These are phyloP conservation scores for Curvularia hawaiiensis DNA, from an alignment of 2,329 filamentous ascomycete species.

Conservation along the genomic window DNA sequence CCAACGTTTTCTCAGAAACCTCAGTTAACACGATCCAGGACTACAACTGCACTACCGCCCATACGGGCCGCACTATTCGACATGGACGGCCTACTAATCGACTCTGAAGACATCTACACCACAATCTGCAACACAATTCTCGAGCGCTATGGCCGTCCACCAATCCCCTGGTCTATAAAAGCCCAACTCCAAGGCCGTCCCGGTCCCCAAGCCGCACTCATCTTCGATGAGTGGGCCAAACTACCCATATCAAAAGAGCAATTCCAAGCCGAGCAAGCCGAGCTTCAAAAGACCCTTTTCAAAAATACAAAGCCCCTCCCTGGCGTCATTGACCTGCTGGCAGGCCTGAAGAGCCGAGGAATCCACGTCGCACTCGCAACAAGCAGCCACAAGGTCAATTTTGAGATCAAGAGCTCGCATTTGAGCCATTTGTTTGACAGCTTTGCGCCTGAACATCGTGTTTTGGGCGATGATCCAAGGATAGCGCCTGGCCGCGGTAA, in stretches of 20 bases:
- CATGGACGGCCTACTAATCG: conserved; percentile 95
- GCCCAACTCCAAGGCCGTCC: conserved; percentile 77
- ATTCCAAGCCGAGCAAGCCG: conserved; percentile 64
- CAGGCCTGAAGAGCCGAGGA: conserved; percentile 60
- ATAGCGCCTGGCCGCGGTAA: conserved; percentile 85
- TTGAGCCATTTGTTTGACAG: conserved; percentile 64
- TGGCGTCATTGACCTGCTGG: conserved; percentile 73
- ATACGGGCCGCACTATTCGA: conserved; percentile 95
- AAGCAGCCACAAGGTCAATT: conserved; percentile 74
- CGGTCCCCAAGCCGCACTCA: conserved; percentile 61
- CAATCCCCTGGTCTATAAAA: conserved; percentile 92
- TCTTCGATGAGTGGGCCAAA: conserved; percentile 82
- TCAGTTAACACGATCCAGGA: conserved; percentile 13
- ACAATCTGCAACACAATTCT: conserved; percentile 82
- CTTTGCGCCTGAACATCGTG: conserved; percentile 69
- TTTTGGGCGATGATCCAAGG: conserved; percentile 84
- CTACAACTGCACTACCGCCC: conserved; percentile 60
- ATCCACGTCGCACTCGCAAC: conserved; percentile 88
- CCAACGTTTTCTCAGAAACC: not conserved
- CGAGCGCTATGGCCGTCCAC: conserved; percentile 70
- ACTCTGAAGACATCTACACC: conserved; percentile 92
- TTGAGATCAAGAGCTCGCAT: conserved; percentile 73
- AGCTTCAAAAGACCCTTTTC: conserved; percentile 74
- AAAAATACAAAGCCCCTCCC: conserved; percentile 76
- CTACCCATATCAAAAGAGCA: conserved; percentile 76